phyloP scores from a whole-genome alignment of 345 rosid species.

The Syzygium aqueum region DNA sequence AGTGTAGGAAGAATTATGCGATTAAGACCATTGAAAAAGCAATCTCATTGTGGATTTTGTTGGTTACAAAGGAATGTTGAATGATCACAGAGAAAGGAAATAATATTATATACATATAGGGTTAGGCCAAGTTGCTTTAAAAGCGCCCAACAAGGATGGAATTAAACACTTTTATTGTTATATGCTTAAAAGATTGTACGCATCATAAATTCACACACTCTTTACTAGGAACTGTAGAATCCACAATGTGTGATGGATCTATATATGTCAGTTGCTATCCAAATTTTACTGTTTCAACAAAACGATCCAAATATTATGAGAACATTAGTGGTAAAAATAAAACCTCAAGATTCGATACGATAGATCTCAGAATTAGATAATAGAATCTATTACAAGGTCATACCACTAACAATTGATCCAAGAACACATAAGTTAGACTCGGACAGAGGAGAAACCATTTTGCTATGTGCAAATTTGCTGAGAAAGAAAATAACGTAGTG shows the following conservation, averaged over 20 bases:
- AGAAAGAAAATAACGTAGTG: no score
- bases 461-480: neutral
- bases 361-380: neutral
- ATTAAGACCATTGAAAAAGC: neutral
- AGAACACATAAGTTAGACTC: neutral
- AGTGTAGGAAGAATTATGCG: neutral
- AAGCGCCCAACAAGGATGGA: neutral
- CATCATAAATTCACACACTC: neutral
- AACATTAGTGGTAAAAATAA: neutral
- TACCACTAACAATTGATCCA: neutral
- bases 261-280: neutral
- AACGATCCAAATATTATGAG: neutral
- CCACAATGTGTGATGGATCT: neutral
- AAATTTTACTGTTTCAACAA: neutral
- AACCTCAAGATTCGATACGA: neutral
- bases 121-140: neutral
- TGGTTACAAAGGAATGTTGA: neutral
- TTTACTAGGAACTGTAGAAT: neutral
- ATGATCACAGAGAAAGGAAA: neutral
- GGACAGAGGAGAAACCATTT: neutral
- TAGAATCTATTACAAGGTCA: neutral
- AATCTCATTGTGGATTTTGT: neutral
- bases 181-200: neutral
- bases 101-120: neutral
- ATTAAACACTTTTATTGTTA: neutral